A percentile compares a stretch with the other conserved stretches of the same genome.
Evolutionary conservation across 148 eudicot genomes (phyloP).

Genomic region (Oxyria digyna): DNA sequence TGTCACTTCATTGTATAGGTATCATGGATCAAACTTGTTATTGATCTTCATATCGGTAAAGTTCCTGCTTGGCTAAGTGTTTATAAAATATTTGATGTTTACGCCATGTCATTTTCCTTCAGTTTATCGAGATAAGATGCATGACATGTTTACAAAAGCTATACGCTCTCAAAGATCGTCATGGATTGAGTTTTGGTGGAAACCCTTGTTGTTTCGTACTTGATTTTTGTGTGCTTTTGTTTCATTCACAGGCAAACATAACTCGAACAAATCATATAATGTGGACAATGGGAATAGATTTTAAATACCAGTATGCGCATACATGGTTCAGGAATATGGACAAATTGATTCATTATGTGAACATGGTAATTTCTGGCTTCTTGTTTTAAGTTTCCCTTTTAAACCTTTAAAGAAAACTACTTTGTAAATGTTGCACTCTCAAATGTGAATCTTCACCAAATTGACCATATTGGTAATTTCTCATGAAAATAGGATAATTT

Average conservation of each 20-base stretch:
- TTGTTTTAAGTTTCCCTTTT: background rate
- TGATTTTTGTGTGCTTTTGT: slow-evolving; percentile 4
- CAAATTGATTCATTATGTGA: slow-evolving; percentile 94
- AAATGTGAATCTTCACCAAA: background rate
- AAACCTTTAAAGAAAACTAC: background rate
- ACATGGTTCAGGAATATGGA: slow-evolving; percentile 96
- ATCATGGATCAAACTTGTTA: background rate
- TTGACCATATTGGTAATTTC: background rate
- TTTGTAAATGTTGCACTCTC: background rate
- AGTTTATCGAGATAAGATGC: background rate
- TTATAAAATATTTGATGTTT: background rate
- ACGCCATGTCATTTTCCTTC: background rate
- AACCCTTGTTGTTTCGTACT: background rate
- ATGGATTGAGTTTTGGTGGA: background rate
- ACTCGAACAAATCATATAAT: slow-evolving; percentile 90
- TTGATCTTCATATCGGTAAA: background rate
- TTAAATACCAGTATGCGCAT: slow-evolving; percentile 87
- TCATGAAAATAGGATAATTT: too few species aligned
- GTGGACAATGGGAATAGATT: slow-evolving; percentile 99
- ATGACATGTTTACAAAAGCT: background rate
- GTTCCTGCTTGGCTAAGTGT: background rate
- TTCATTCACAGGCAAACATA: slow-evolving; percentile 65
- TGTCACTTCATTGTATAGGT: background rate
- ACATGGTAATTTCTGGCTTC: slow-evolving; percentile 28
- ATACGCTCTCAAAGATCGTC: background rate